Conservation (phyloP, 805 yeast species). For the Spencermartinsiella europaea region DNA sequence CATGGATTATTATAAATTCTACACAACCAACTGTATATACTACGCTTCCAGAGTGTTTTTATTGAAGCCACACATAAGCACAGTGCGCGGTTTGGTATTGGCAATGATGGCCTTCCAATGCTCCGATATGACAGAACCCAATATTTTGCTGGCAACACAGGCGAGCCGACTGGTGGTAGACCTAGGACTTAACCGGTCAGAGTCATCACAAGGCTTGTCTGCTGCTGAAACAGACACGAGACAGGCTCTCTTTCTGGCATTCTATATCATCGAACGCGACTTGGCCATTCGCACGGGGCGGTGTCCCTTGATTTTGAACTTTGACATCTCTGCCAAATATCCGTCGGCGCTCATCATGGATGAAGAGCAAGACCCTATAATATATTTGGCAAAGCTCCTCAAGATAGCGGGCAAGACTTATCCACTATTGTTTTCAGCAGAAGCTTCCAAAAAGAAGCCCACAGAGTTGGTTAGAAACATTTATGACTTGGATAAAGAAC, state of each 20-base stretch:
- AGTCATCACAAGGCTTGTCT: constrained; percentile 36
- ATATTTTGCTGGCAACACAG: constrained; percentile 20
- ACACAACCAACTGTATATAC: constrained; percentile 7
- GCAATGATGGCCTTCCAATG: constrained; percentile 12
- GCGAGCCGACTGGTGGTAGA: constrained; percentile 53
- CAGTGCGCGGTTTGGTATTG: constrained; percentile 10
- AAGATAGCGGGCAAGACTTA: constrained; percentile 15
- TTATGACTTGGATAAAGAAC: constrained; percentile 16
- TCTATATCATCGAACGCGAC: constrained; percentile 5
- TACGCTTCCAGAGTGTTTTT: constrained; percentile 10
- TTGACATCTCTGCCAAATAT: constrained; percentile 5
- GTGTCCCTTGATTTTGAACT: constrained; percentile 1
- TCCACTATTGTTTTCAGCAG: constrained; percentile 15
- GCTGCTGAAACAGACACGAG: constrained; percentile 36
- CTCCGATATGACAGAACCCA: constrained; percentile 10
- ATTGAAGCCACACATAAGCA: constrained; percentile 6
- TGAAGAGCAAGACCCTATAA: not conserved
- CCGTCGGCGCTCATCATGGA: not conserved
- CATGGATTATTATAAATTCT: not conserved
- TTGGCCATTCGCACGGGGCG: not conserved
- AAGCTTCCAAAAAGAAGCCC: constrained; percentile 11
- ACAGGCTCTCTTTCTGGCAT: constrained; percentile 21
- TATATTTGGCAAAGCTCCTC: constrained; percentile 7
- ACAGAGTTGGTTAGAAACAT: constrained; percentile 15
- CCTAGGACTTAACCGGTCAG: constrained; percentile 51